These are phyloP conservation scores for Cicer arietinum DNA, from an alignment of 306 rosid genomes.

Conservation along the genomic window DNA sequence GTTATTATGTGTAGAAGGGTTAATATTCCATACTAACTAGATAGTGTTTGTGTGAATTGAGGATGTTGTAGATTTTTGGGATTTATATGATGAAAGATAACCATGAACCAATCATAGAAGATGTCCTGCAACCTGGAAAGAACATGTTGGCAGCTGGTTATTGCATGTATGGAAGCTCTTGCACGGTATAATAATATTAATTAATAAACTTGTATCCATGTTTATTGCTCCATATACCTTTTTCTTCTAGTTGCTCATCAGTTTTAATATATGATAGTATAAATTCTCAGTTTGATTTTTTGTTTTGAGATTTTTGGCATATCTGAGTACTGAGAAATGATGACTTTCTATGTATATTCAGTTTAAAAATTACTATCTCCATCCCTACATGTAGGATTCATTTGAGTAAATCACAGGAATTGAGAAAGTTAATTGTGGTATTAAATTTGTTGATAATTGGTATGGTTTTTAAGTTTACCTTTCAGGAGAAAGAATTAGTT, in stretches of 20 bases:
- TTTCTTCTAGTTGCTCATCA: slow-evolving; percentile 1
- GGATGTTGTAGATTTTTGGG: slow-evolving; percentile 79
- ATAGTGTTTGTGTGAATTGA: slow-evolving; percentile 43
- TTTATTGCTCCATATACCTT: not conserved
- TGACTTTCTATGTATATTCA: slow-evolving; percentile 27
- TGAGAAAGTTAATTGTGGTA: no score
- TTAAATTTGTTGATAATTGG: no score
- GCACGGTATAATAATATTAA: slow-evolving; percentile 67
- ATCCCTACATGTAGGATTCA: no score
- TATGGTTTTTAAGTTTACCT: no score
- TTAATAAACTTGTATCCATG: slow-evolving; percentile 13
- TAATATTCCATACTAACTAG: slow-evolving; percentile 31
- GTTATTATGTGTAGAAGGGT: slow-evolving; percentile 21
- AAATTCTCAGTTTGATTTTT: not conserved
- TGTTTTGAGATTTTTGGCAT: not conserved
- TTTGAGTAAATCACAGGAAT: no score
- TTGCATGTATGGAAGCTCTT: slow-evolving; percentile 99
- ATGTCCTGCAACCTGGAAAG: slow-evolving; percentile 92
- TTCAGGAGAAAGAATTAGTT: no score
- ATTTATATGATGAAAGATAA: slow-evolving; percentile 69
- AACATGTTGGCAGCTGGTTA: slow-evolving; percentile 96
- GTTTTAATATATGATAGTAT: not conserved
- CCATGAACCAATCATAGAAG: slow-evolving; percentile 68
- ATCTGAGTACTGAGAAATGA: not conserved
- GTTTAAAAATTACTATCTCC: not conserved